phyloP scores from a whole-genome alignment of 1,284 basidiomycete species.

The Clitocybe nebularis region DNA sequence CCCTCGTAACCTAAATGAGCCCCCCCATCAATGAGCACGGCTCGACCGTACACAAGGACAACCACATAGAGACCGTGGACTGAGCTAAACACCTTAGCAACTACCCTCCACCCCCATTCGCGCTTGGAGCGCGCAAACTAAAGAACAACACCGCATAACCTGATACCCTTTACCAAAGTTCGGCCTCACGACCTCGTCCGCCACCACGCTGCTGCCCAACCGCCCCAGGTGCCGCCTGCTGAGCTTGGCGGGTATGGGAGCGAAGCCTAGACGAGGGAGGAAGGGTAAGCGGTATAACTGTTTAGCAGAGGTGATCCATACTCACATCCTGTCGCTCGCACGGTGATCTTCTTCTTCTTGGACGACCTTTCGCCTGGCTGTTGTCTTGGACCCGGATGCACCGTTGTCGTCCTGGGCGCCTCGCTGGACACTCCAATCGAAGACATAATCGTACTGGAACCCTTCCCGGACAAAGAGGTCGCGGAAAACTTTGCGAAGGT shows the following conservation, averaged over 20 bases:
- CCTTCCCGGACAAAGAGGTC: constrained; percentile 96
- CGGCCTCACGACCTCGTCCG: constrained; percentile 60
- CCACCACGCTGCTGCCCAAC: constrained; percentile 60
- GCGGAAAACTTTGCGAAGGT: constrained; percentile 96
- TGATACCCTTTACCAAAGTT: constrained; percentile 63
- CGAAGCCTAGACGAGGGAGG: constrained; percentile 53
- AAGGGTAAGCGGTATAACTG: constrained; percentile 19
- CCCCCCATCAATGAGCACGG: constrained; percentile 23
- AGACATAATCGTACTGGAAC: constrained; percentile 97
- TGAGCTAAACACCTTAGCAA: constrained; percentile 49
- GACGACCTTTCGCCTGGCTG: constrained; percentile 67
- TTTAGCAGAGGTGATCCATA: constrained; percentile 18
- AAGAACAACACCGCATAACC: constrained; percentile 31
- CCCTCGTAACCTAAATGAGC: constrained; percentile 21
- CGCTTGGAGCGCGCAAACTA: constrained; percentile 51
- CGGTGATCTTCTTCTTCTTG: constrained; percentile 79
- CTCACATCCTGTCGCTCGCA: constrained; percentile 76
- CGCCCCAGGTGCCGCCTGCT: constrained; percentile 56
- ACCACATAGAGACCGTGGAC: constrained; percentile 29
- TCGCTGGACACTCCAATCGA: constrained; percentile 94
- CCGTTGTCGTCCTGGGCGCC: constrained; percentile 61
- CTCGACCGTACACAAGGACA: constrained; percentile 31
- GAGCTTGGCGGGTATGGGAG: constrained; percentile 78
- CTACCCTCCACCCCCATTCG: constrained; percentile 60
- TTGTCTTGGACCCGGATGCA: constrained; percentile 55